Evolutionary conservation across 768 basidiomycete species (phyloP).

Genomic region (Favolaschia claudopus): DNA sequence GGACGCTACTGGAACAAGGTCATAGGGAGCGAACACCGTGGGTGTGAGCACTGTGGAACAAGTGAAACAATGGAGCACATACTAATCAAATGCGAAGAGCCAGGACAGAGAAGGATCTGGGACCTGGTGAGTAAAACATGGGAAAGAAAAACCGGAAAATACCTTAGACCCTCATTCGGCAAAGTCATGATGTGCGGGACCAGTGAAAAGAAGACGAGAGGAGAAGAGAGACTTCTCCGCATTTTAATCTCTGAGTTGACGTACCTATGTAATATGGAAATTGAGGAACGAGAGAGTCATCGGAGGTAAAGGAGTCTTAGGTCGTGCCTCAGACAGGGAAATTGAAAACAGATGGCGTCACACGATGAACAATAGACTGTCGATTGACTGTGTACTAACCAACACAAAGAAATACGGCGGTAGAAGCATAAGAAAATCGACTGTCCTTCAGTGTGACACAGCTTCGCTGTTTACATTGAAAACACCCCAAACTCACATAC

Average conservation of each 20-base stretch:
- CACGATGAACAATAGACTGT: too few species aligned
- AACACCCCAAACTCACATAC: too few species aligned
- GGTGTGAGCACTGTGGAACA: constrained; percentile 21
- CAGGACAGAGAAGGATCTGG: constrained; percentile 34
- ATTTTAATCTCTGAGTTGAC: too few species aligned
- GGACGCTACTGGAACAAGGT: constrained; percentile 37
- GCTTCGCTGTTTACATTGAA: too few species aligned
- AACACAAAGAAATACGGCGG: too few species aligned
- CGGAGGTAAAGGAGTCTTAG: not conserved
- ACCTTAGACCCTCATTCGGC: constrained; percentile 22
- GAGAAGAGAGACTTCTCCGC: constrained; percentile 26
- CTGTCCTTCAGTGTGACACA: too few species aligned
- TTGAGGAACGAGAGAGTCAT: constrained; percentile 16
- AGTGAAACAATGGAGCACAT: constrained; percentile 41
- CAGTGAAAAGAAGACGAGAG: constrained; percentile 8
- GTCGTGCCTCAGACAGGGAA: not conserved
- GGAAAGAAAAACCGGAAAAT: not conserved
- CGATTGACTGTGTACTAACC: too few species aligned
- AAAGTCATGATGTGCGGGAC: constrained; percentile 26
- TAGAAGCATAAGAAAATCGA: too few species aligned
- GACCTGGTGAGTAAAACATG: constrained; percentile 24
- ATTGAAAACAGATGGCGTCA: not conserved
- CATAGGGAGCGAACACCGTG: constrained; percentile 17
- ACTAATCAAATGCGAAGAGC: constrained; percentile 31
- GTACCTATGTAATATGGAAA: constrained; percentile 40